Base-by-base conservation (phyloP, 441 rosid species). In the Erodium texanum region DNA sequence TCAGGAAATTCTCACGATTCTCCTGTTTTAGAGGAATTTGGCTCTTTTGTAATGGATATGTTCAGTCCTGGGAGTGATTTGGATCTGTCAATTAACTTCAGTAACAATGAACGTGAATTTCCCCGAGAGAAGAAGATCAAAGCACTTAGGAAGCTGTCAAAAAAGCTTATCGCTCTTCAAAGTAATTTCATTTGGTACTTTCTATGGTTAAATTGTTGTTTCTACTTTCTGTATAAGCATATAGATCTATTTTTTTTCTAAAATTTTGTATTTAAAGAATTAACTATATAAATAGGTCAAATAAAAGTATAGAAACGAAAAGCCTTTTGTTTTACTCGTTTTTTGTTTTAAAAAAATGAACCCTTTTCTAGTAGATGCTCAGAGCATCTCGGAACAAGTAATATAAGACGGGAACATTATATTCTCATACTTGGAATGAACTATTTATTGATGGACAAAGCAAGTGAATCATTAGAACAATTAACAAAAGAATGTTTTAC, bases 31-130 rank as follows among this genome's bases (percentile, higher is more conserved):
- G 83, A 82, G 75, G 83, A 63, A 65, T 84, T 77, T 70, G 88
- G 88, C n/a, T 84, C 88, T 19, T 82, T 77, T 45, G 73, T 81
- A 45, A 84, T 82, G 86, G 85, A 81, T 71, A 72, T 76, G 78
- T 81, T 77, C 71, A 69, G 62, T 48, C 7, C 71, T 3, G 74
- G 71, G 64, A 84, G 86, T 66, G 88, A 84, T 73, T 74, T 84
- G 24, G 88, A 84, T 69, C 68, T 84, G 29, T 84, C 86, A 41
- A 74, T 84, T 24, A 81, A 84, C 74, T 82, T 84, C 38, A 67
- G 66, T 36, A 36, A 62, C 14, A 59, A 29, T 43, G 61, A 24
- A 41, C 76, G 52, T 69, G 72, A 76, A 69, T 32, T 73, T 71
- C 68, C 79, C 63, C 83, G 82, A 54, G 73, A 73, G 19, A 75